These are phyloP conservation scores for Pyricularia pennisetigena DNA, from an alignment of 2,329 filamentous ascomycete genomes.

Conservation along the genomic window DNA sequence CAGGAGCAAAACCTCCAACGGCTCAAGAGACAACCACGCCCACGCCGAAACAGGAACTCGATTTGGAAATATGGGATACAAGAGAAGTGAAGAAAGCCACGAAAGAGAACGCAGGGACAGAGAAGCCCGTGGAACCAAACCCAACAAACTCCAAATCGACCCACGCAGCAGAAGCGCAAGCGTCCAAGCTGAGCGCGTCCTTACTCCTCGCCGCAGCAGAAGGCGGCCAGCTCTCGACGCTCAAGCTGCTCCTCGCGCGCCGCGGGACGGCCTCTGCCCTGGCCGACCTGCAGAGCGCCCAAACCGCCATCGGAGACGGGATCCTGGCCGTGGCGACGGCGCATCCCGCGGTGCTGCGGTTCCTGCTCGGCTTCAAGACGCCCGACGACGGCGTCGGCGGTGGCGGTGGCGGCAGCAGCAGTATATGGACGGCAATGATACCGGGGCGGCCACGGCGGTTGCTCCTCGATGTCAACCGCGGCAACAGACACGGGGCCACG, in stretches of 20 bases:
- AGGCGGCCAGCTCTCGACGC: constrained; percentile 14
- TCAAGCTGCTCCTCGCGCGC: constrained; percentile 14
- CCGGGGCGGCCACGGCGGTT: background rate
- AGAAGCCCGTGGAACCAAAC: background rate
- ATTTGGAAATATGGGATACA: background rate
- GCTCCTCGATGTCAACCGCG: constrained; percentile 13
- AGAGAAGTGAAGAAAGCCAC: background rate
- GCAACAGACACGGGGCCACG: constrained; percentile 15
- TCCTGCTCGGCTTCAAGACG: constrained; percentile 9
- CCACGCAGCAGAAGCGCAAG: background rate
- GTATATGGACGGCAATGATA: background rate
- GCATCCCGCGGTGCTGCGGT: constrained; percentile 11
- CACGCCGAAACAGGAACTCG: background rate
- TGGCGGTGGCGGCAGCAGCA: background rate
- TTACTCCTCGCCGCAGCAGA: constrained; percentile 16
- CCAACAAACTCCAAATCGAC: background rate
- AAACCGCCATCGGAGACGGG: constrained; percentile 11
- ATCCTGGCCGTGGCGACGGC: constrained; percentile 13
- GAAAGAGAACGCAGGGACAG: background rate
- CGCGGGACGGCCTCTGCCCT: constrained; percentile 4
- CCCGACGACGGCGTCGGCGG: constrained; percentile 1
- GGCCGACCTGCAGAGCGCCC: constrained; percentile 10
- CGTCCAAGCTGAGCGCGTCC: background rate
- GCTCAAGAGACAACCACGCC: background rate
- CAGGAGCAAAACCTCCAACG: background rate